Evolutionary conservation across 768 basidiomycete genomes (phyloP).

Genomic region (Amanita subjunquillea): DNA sequence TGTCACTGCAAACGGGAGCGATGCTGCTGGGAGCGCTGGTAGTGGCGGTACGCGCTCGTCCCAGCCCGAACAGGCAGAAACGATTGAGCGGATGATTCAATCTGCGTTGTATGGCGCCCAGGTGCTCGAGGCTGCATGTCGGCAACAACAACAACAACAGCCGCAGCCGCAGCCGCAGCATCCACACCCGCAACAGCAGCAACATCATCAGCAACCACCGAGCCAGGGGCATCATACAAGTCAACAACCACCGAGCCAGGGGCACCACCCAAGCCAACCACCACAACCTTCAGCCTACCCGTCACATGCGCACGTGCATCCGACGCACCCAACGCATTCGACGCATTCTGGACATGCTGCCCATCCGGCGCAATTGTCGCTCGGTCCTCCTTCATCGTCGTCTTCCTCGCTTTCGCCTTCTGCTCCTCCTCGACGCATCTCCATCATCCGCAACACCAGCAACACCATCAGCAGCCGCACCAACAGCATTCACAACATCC

Average conservation of each 20-base stretch:
- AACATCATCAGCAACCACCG: background rate
- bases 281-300: background rate
- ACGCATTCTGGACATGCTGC: background rate
- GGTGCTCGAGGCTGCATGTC: constrained; percentile 32
- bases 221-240: background rate
- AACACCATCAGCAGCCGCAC: background rate
- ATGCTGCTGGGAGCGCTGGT: background rate
- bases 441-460: background rate
- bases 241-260: background rate
- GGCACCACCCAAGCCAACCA: background rate
- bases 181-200: background rate
- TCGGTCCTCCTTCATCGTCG: background rate
- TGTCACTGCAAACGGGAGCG: constrained; percentile 1
- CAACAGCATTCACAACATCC: background rate
- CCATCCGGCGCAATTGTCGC: background rate
- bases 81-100: constrained; percentile 32
- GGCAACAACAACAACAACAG: constrained; percentile 2
- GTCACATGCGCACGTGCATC: background rate
- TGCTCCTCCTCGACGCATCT: background rate
- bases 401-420: background rate
- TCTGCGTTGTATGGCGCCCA: constrained; percentile 31
- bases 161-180: background rate
- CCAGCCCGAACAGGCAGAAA: constrained; percentile 15
- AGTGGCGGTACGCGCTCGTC: background rate
- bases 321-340: no score